phyloP scores from a whole-genome alignment of 768 basidiomycete genomes.

The button mushroom (Agaricus bisporus) region DNA sequence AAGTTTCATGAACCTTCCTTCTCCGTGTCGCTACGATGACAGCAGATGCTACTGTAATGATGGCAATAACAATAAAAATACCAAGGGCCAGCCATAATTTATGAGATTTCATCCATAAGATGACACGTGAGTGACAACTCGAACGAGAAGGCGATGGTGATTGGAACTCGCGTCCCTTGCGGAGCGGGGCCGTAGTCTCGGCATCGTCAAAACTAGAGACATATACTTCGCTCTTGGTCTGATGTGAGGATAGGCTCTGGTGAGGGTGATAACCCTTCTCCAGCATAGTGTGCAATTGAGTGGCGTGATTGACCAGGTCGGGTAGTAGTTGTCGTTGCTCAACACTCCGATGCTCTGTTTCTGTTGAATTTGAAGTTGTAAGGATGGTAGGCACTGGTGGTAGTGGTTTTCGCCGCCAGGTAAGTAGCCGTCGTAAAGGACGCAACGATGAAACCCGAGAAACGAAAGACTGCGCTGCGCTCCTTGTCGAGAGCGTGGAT shows the following conservation, averaged over 20 bases:
- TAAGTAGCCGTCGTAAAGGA: constrained; percentile 27
- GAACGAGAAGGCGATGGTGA: neutral
- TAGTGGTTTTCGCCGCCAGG: constrained; percentile 49
- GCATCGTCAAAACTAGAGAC: constrained; percentile 17
- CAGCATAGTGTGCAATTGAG: constrained; percentile 39
- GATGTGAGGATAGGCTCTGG: constrained; percentile 30
- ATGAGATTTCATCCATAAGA: constrained; percentile 11
- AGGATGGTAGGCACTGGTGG: constrained; percentile 54
- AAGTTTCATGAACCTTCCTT: constrained; percentile 17
- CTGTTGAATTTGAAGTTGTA: constrained; percentile 34
- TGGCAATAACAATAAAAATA: constrained; percentile 27
- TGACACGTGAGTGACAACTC: neutral
- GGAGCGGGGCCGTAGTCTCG: constrained; percentile 1
- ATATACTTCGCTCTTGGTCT: constrained; percentile 14
- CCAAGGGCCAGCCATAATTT: constrained; percentile 16
- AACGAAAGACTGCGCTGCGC: constrained; percentile 44
- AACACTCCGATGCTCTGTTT: constrained; percentile 33
- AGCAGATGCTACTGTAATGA: constrained; percentile 36
- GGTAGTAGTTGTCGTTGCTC: constrained; percentile 48
- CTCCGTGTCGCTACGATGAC: constrained; percentile 37
- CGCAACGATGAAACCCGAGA: constrained; percentile 38
- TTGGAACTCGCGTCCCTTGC: neutral
- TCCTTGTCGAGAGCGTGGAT: constrained; percentile 42
- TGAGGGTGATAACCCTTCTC: constrained; percentile 52
- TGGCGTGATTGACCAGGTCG: constrained; percentile 45